Evolutionary conservation across 495 filamentous ascomycete species (phyloP).

Genomic region (Xylaria longipes): DNA sequence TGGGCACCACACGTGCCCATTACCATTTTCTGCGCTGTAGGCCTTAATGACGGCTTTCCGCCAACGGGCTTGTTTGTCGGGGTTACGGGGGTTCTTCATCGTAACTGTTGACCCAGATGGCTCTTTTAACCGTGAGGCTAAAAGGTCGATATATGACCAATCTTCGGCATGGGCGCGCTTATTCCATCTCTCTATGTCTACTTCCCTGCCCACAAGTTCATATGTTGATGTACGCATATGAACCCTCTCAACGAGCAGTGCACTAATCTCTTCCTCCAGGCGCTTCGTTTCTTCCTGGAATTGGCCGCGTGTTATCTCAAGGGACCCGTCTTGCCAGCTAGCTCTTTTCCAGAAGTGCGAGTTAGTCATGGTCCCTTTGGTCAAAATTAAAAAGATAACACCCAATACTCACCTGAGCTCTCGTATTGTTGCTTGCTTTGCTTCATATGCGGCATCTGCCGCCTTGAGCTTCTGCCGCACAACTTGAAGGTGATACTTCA

Average conservation of each 20-base stretch:
- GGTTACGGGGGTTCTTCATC: slow-evolving; percentile 6
- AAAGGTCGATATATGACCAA: slow-evolving; percentile 16
- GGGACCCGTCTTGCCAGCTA: neutral
- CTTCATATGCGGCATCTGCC: slow-evolving; percentile 4
- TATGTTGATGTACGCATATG: neutral
- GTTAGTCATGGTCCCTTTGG: neutral
- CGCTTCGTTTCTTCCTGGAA: neutral
- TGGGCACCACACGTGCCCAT: neutral
- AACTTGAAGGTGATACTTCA: slow-evolving; percentile 2
- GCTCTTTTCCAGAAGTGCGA: neutral
- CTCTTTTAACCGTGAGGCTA: neutral
- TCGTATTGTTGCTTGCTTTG: slow-evolving; percentile 2
- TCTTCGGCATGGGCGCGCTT: slow-evolving; percentile 15
- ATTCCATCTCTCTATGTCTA: neutral
- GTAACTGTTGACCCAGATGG: neutral
- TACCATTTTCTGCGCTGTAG: neutral
- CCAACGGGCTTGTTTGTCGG: neutral
- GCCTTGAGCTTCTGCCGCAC: neutral
- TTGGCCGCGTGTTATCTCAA: neutral
- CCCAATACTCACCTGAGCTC: neutral
- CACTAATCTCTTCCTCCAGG: neutral
- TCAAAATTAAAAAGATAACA: neutral
- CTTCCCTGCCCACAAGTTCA: neutral
- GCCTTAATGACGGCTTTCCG: neutral
- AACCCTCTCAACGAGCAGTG: neutral